Base-by-base conservation (phyloP, 179 eudicot genomes). In the Beta corolliflora region DNA sequence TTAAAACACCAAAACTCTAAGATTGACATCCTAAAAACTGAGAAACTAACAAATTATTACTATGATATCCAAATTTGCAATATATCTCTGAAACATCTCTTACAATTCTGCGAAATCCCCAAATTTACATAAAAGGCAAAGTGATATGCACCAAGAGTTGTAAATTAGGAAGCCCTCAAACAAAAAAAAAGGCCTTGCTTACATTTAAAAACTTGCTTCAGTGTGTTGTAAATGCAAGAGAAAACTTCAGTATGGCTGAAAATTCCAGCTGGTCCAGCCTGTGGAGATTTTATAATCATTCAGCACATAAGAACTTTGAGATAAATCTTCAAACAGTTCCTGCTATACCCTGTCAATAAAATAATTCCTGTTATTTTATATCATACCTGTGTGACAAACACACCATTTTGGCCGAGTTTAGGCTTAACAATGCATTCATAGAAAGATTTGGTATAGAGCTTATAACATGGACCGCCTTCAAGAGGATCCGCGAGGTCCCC, bases 211-310 rank as follows among this genome's bases (percentile, higher is more conserved):
- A 94, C 97, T 88, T 94, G 95, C 86, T 86, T 94, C 10, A 94
- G 89, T 76, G 98, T 93, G 83, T 94, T 94, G 89, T 87, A 89
- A 75, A 94, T 93, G 88, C 97, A 93, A 66, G 98, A 89, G 79
- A 91, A 94, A 10, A 94, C 98, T 87, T 94, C 97, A 10, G 92
- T 87, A 77, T 94, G 98, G 81, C 96, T 94, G 90, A 94, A 94
- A 78, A 94, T 86, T 65, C 98, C 98, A 29, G 98, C 98, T 75
- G 97, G 98, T 77, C 98, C 98, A 64, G 98, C 98, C 98, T 94
- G 87, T 80, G 83, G 44, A 12, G 21, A 59, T 6, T 21, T n/a
- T 61, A 21, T 5, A 41, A 71, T 19, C 13, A 58, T 2, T 16
- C 71, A 29, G 45, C 7, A 36, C 46, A 25, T 25, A 25, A 36